These are phyloP conservation scores for Lactarius vividus DNA, from an alignment of 768 basidiomycete species.

Conservation along the genomic window DNA sequence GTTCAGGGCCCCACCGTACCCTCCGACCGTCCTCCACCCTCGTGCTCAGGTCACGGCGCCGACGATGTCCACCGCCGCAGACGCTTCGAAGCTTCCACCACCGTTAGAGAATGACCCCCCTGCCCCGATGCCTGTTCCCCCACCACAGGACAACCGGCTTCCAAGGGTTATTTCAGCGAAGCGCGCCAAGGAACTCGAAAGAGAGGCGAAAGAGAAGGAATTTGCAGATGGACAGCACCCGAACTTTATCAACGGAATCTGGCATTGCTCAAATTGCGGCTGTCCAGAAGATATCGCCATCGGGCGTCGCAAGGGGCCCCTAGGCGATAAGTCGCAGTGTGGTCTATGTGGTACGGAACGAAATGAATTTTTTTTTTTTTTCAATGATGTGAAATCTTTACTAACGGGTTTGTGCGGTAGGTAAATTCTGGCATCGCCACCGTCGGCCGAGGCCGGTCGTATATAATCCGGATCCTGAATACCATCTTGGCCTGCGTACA, in stretches of 20 bases:
- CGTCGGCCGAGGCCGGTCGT: slow-evolving; percentile 75
- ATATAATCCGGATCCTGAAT: slow-evolving; percentile 73
- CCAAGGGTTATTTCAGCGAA: slow-evolving; percentile 53
- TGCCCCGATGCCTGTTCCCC: slow-evolving; percentile 32
- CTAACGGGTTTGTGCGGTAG: slow-evolving; percentile 38
- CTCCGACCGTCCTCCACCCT: slow-evolving; percentile 51
- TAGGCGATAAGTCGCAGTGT: slow-evolving; percentile 89
- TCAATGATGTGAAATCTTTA: background rate
- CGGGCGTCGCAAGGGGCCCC: slow-evolving; percentile 83
- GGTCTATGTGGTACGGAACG: slow-evolving; percentile 80
- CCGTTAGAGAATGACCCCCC: slow-evolving; percentile 63
- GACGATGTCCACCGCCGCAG: slow-evolving; percentile 66
- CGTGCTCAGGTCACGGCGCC: slow-evolving; percentile 60
- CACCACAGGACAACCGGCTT: slow-evolving; percentile 47
- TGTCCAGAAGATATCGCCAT: slow-evolving; percentile 84
- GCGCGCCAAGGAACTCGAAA: slow-evolving; percentile 68
- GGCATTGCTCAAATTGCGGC: slow-evolving; percentile 96
- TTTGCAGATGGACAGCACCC: slow-evolving; percentile 80
- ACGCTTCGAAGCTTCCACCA: slow-evolving; percentile 54
- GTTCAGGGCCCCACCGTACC: slow-evolving; percentile 69
- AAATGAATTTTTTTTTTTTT: slow-evolving; percentile 4
- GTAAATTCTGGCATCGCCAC: slow-evolving; percentile 90
- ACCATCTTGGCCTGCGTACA: slow-evolving; percentile 55
- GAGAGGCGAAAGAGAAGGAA: slow-evolving; percentile 81
- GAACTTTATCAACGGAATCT: slow-evolving; percentile 78